Base-by-base conservation (phyloP, 2,329 filamentous ascomycete genomes). In the Aspergillus amoenus region DNA sequence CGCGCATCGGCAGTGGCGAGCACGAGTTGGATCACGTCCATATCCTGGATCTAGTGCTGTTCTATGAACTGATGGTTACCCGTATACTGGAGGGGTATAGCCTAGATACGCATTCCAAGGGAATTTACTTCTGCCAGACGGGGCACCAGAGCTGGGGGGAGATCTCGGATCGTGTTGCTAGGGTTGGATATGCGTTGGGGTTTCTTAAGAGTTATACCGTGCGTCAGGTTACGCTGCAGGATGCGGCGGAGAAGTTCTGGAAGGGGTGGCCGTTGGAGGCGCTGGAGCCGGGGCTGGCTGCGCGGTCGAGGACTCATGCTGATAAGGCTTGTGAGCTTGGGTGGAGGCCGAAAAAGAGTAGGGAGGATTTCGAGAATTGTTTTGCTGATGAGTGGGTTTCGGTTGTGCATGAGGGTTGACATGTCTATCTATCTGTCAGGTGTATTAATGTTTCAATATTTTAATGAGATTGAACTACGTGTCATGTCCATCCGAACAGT, bases 11-110 rank as follows among this genome's bases (percentile, higher is more conserved):
- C 3, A 65, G 72, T 0, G 78, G 79, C 1, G 57, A 66, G 0
- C 72, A 65, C 0, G 63, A 70, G 2, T 79, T 75, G 71, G 76
- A 78, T 42, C 70, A 79, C 56, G 75, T 82, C 3, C 79, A 82
- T 46, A 69, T 82, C 3, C 64, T 66, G 3, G 79, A 82, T 59
- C 67, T 81, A 6, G 73, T 72, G 0, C 63, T 67, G 0, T 60
- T 82, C 2, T 82, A 78, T 61, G 70, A 73, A 43, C 53, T 78
- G 0, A 42, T 80, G 0, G 58, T 80, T 0, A 39, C 56, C 8
- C 68, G 69, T 9, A 65, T 56, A 11, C 32, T 59, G 37, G 17
- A 15, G 8, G 27, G 30, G 4, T 18, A 49, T 5, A 75, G 78
- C 73, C 0, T 76, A 78, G 48, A 48, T 5, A 30, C 9, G 1